These are phyloP conservation scores for Aquanectria penicillioides DNA, from an alignment of 2,329 filamentous ascomycete species.

Conservation along the genomic window DNA sequence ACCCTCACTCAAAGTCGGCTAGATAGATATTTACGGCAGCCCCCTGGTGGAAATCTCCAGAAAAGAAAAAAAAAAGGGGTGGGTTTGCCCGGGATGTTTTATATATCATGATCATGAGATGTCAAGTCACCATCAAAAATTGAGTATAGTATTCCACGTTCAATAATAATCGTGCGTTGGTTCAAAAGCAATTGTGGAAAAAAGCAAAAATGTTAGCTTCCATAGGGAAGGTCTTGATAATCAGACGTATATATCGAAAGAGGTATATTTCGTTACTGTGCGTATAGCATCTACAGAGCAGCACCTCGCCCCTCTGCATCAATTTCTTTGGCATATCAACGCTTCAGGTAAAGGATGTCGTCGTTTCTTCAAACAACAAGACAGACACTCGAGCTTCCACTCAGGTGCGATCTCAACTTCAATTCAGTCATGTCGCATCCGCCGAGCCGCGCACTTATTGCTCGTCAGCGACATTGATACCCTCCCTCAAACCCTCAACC, in stretches of 20 bases:
- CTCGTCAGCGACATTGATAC: conserved; percentile 77
- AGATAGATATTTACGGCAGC: conserved; percentile 37
- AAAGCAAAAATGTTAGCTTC: too few species aligned
- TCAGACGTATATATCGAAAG: conserved; percentile 36
- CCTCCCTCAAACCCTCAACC: conserved; percentile 87
- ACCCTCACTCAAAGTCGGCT: conserved; percentile 26
- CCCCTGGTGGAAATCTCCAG: conserved; percentile 8
- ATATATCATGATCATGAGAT: conserved; percentile 40
- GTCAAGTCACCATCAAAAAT: conserved; percentile 24
- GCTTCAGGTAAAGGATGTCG: conserved; percentile 19
- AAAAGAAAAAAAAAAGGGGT: conserved; percentile 2
- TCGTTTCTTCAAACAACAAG: conserved; percentile 18
- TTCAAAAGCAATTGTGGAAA: background rate
- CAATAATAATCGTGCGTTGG: background rate
- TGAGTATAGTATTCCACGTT: conserved; percentile 13
- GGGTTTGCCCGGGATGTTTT: conserved; percentile 24
- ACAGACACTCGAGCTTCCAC: conserved; percentile 5
- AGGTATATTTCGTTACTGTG: conserved; percentile 42
- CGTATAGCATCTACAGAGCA: conserved; percentile 33
- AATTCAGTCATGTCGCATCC: conserved; percentile 2
- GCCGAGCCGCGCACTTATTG: conserved; percentile 49
- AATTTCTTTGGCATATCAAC: conserved; percentile 20
- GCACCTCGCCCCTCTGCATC: conserved; percentile 17
- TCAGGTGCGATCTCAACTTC: conserved; percentile 17
- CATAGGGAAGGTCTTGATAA: background rate